Conservation (phyloP, 202 grass and related monocot species). For the Schoenoplectus triqueter region DNA sequence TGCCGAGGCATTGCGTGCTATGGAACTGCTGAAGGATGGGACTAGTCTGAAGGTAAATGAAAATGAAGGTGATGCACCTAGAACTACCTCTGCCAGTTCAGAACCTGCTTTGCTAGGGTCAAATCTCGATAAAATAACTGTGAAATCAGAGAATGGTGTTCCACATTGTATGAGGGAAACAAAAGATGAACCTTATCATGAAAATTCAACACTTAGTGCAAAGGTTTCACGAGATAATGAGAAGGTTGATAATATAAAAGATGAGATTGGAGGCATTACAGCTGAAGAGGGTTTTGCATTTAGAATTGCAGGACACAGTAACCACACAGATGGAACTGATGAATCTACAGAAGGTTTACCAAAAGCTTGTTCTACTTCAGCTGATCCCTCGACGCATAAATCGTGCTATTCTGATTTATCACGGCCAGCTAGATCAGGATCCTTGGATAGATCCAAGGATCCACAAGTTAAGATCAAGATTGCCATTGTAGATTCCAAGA, state of each 20-base stretch:
- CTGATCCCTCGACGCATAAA: slow-evolving; percentile 43
- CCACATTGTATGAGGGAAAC: slow-evolving; percentile 37
- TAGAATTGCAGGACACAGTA: slow-evolving; percentile 44
- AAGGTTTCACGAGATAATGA: slow-evolving; percentile 31
- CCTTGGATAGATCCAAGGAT: slow-evolving; percentile 42
- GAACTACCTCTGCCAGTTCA: slow-evolving; percentile 1
- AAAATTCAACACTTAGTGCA: slow-evolving; percentile 42
- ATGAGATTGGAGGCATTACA: slow-evolving; percentile 42
- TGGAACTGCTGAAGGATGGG: slow-evolving; percentile 36
- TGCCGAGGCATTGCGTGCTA: slow-evolving; percentile 30
- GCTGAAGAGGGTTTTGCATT: slow-evolving; percentile 44
- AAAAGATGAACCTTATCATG: slow-evolving; percentile 40
- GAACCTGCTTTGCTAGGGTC: slow-evolving; percentile 20
- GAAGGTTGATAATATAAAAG: slow-evolving; percentile 38
- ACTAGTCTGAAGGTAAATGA: slow-evolving; percentile 22
- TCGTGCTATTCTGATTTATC: slow-evolving; percentile 47
- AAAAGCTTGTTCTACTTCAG: slow-evolving; percentile 64
- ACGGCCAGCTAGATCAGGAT: slow-evolving; percentile 33
- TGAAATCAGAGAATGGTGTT: slow-evolving; percentile 48
- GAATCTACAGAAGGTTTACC: slow-evolving; percentile 33
- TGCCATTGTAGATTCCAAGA: slow-evolving; percentile 52
- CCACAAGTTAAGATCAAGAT: slow-evolving; percentile 52
- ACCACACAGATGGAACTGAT: slow-evolving; percentile 39
- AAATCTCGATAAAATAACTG: slow-evolving; percentile 46
- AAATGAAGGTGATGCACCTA: slow-evolving; percentile 8